Percentiles rank a stretch among this genome's conserved stretches.
Evolutionary conservation across 2,329 filamentous ascomycete genomes (phyloP).

Genomic region (Fusarium cyanostomum): DNA sequence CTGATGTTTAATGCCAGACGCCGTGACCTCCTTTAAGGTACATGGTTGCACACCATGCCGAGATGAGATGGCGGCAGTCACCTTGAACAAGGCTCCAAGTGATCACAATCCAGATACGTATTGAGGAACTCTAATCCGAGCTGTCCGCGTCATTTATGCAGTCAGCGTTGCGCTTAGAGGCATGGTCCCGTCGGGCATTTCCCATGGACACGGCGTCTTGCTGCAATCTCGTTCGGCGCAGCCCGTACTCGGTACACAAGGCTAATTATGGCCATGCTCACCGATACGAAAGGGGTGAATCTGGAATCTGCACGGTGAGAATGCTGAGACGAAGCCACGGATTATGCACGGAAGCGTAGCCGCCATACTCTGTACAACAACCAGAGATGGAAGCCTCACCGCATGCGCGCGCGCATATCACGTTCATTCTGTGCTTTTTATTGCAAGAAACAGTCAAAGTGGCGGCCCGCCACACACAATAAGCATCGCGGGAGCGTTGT

Average conservation of each 20-base stretch:
- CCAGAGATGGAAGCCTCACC: constrained; percentile 13
- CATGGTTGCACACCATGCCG: not conserved
- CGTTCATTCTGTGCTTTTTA: constrained; percentile 7
- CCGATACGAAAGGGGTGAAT: constrained; percentile 18
- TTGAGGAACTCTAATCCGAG: constrained; percentile 11
- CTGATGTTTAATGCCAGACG: not conserved
- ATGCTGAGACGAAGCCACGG: not conserved
- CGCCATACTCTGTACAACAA: not conserved
- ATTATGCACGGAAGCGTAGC: not conserved
- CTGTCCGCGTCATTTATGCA: constrained; percentile 3
- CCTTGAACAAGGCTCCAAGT: not conserved
- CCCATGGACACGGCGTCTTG: constrained; percentile 6
- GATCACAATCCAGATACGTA: not conserved
- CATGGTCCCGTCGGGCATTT: constrained; percentile 30
- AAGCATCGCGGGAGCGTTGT: constrained; percentile 27
- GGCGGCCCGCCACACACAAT: constrained; percentile 28
- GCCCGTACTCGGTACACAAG: constrained; percentile 7
- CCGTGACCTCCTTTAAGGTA: not conserved
- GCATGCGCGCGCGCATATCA: constrained; percentile 11
- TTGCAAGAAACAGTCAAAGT: constrained; percentile 21
- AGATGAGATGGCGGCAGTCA: constrained; percentile 10
- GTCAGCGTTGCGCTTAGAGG: constrained; percentile 31
- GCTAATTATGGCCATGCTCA: constrained; percentile 2
- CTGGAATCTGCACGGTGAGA: not conserved
- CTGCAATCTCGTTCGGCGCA: not conserved